Conservation (phyloP, 2,329 filamentous ascomycete genomes). For the Penicillium paneum region DNA sequence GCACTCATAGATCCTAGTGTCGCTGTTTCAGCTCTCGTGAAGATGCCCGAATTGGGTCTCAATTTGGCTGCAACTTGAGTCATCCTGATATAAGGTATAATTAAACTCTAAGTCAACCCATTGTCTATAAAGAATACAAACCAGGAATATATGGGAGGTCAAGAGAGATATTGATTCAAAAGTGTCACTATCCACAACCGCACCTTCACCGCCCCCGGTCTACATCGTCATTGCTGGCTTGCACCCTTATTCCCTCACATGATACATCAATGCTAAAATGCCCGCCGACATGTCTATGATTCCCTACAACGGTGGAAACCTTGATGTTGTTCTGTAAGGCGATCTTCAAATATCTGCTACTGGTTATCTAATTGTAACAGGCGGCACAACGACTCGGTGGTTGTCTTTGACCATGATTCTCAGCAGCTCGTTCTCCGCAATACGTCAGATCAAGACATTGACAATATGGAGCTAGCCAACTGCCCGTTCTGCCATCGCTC, state of each 20-base stretch:
- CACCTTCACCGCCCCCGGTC: background rate
- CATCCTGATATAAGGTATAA: background rate
- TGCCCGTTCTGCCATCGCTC: conserved; percentile 91
- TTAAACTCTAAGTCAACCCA: background rate
- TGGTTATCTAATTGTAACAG: conserved; percentile 48
- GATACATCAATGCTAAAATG: conserved; percentile 28
- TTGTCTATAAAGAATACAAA: background rate
- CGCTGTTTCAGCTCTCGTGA: background rate
- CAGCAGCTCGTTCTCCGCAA: conserved; percentile 79
- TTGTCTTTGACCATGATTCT: conserved; percentile 82
- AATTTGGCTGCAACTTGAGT: background rate
- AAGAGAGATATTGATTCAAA: background rate
- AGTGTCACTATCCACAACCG: background rate
- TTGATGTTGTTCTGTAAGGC: conserved; percentile 47
- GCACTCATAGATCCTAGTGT: background rate
- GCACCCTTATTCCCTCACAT: conserved; percentile 2
- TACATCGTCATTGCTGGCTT: conserved; percentile 9
- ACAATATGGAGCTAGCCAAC: conserved; percentile 59
- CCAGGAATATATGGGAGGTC: background rate
- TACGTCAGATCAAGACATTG: conserved; percentile 45
- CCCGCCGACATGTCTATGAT: conserved; percentile 44
- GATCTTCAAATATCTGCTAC: background rate
- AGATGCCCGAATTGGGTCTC: background rate
- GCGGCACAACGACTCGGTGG: conserved; percentile 87
- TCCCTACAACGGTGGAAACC: conserved; percentile 42